These are phyloP conservation scores for Penicillium subrubescens DNA, from an alignment of 495 filamentous ascomycete genomes.

Conservation along the genomic window DNA sequence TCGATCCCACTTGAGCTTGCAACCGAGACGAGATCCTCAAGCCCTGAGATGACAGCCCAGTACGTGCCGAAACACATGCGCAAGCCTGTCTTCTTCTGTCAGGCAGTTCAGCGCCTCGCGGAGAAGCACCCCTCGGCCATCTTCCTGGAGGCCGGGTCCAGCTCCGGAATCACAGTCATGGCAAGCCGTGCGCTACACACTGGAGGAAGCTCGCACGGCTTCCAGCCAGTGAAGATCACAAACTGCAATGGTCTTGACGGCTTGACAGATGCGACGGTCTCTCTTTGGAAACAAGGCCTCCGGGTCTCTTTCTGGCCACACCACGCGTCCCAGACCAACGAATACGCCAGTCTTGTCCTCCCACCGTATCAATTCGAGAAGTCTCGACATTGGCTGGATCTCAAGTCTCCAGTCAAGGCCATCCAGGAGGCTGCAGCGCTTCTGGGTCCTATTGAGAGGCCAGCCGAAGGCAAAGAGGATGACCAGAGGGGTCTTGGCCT, in stretches of 20 bases:
- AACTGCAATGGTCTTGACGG: conserved; percentile 24
- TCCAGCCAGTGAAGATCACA: conserved; percentile 48
- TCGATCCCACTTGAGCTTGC: conserved; percentile 36
- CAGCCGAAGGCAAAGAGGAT: neutral
- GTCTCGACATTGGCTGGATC: conserved; percentile 42
- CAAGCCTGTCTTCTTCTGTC: conserved; percentile 52
- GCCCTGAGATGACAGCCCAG: conserved; percentile 38
- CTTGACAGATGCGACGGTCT: conserved; percentile 44
- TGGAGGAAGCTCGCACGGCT: conserved; percentile 21
- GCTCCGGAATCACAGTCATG: conserved; percentile 50
- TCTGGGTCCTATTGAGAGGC: neutral
- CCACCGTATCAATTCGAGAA: conserved; percentile 60
- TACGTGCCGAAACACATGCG: conserved; percentile 51
- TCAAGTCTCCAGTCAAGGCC: conserved; percentile 16
- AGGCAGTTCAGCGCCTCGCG: conserved; percentile 48
- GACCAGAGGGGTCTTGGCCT: conserved; percentile 15
- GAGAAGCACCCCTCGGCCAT: conserved; percentile 34
- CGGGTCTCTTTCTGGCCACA: conserved; percentile 51
- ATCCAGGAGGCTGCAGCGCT: too few species aligned
- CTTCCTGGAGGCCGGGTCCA: conserved; percentile 56
- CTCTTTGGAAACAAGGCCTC: conserved; percentile 51
- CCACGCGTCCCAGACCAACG: conserved; percentile 37
- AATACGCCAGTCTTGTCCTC: conserved; percentile 41
- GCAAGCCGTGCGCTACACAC: conserved; percentile 32
- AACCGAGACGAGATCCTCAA: conserved; percentile 21